Base-by-base conservation (phyloP, 768 basidiomycete genomes). In the Pilatotrama ljubarskyi region DNA sequence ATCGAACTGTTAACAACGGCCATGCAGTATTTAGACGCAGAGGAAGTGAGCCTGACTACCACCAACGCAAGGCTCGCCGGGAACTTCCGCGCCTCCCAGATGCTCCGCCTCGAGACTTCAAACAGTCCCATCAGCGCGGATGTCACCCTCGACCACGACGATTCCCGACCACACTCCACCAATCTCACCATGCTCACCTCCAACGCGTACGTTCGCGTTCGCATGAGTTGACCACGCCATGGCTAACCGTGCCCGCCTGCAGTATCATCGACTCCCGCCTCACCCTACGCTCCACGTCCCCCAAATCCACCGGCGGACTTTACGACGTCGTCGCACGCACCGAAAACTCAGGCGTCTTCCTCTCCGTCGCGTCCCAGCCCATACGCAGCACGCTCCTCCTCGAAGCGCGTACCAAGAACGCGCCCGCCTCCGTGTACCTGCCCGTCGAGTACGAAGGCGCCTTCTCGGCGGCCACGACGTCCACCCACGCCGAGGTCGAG, bases 51-150 rank as follows among this genome's bases (percentile, higher is more conserved):
- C 11, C 65, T 80, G 51, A 51, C 59, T n/a, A 80, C 80, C 1
- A 63, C 74, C 6, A 84, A 83, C 49, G 77, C 76, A n/a, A 66
- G 63, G 8, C 82, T 87, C 35, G 64, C 60, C 2, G 85, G 85
- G 2, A 61, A 56, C 17, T 82, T 77, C 68, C 74, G 74, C 25
- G 70, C 73, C 3, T 66, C 71, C 14, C 69, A 74, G 1, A 69
- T 70, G 3, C 70, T 86, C 25, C 47, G 38, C 10, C 59, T 82
- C 24, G 25, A 41, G 17, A 76, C 75, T n/a, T 63, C 74, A 20
- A 83, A 84, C 61, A 73, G 70, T 0, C 66, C 47, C 4, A 78
- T 87, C 61, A 49, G 67, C 3, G 73, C 74, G 0, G 66, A 71
- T 35, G 76, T 82, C 40, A 71, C 68, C n/a, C 53, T 84, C 41